phyloP scores from a whole-genome alignment of 768 basidiomycete species.

The Pisolithus marmoratus region DNA sequence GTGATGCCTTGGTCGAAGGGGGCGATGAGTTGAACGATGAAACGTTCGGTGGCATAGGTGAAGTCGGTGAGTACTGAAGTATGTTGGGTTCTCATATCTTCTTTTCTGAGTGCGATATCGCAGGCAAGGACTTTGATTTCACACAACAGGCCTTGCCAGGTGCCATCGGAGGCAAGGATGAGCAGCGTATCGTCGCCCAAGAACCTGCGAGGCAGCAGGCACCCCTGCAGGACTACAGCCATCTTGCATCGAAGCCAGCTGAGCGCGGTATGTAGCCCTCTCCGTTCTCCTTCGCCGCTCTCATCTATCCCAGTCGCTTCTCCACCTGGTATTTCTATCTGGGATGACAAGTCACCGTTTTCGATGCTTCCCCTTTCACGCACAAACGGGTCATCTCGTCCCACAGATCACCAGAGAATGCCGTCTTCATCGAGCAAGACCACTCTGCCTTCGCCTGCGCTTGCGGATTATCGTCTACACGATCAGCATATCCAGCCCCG shows the following conservation, averaged over 20 bases:
- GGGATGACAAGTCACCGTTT: constrained; percentile 78
- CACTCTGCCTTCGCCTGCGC: constrained; percentile 22
- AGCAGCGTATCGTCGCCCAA: constrained; percentile 15
- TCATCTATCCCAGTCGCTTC: constrained; percentile 9
- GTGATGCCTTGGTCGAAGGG: constrained; percentile 81
- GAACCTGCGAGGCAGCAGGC: constrained; percentile 23
- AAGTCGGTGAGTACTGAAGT: constrained; percentile 58
- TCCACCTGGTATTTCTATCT: constrained; percentile 44
- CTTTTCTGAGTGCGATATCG: constrained; percentile 5
- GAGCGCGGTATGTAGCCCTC: constrained; percentile 25
- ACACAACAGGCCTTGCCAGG: constrained; percentile 38
- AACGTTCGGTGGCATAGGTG: constrained; percentile 77
- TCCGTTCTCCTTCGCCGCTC: constrained; percentile 1
- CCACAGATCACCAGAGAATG: constrained; percentile 25
- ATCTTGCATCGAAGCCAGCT: constrained; percentile 11
- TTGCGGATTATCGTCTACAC: constrained; percentile 26
- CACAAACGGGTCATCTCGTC: constrained; percentile 42
- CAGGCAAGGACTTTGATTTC: constrained; percentile 94
- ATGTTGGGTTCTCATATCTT: not conserved
- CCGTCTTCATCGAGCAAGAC: constrained; percentile 19
- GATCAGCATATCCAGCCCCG: constrained; percentile 35
- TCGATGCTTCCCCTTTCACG: constrained; percentile 60
- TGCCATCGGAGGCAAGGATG: constrained; percentile 8
- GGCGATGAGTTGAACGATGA: constrained; percentile 95
- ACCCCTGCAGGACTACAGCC: constrained; percentile 21